These are phyloP conservation scores for Singerocomus inundabilis DNA, from an alignment of 1,284 basidiomycete genomes.

Conservation along the genomic window DNA sequence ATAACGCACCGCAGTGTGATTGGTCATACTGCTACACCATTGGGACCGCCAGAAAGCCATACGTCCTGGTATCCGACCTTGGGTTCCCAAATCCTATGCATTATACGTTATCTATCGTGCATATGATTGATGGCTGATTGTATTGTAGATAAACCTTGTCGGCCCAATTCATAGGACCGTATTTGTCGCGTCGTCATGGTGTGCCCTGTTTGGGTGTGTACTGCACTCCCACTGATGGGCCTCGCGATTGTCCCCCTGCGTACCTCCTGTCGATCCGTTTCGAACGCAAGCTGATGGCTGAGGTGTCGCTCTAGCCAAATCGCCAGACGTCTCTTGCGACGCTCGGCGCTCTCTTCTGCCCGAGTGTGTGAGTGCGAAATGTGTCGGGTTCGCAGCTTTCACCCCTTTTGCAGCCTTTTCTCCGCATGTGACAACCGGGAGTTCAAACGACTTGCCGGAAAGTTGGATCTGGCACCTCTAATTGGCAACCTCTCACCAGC, in stretches of 20 bases:
- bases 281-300: neutral
- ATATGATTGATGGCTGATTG: neutral
- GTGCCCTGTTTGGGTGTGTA: neutral
- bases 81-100: neutral
- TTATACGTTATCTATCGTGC: neutral
- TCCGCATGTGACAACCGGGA: slow-evolving; percentile 19
- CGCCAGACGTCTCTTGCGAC: neutral
- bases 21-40: neutral
- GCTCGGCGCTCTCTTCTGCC: neutral
- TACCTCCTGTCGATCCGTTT: slow-evolving; percentile 1
- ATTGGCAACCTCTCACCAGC: slow-evolving; percentile 16
- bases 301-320: neutral
- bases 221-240: neutral
- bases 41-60: neutral
- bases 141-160: neutral
- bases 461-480: slow-evolving; percentile 7
- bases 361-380: slow-evolving; percentile 8
- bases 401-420: slow-evolving; percentile 14
- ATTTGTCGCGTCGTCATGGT: slow-evolving; percentile 22
- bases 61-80: neutral
- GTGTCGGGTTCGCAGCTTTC: neutral
- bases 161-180: slow-evolving; percentile 1
- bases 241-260: neutral
- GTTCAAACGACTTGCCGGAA: slow-evolving; percentile 11
- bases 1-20: slow-evolving; percentile 13